These are phyloP conservation scores for Globisporangium acanthophoron DNA, from an alignment of 352 stramenopile genomes.

Conservation along the genomic window DNA sequence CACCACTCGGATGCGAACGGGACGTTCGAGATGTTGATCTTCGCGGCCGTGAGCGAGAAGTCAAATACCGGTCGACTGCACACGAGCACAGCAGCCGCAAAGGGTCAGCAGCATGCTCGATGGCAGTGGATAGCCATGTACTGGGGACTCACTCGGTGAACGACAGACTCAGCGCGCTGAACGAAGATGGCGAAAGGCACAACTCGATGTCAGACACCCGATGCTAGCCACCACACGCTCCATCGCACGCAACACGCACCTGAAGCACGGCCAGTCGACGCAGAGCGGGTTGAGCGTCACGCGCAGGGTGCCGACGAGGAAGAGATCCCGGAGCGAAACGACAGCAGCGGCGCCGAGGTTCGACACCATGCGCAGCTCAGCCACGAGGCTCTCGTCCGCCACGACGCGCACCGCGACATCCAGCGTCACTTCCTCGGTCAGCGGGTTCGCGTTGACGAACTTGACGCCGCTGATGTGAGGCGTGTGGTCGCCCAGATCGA, in stretches of 20 bases:
- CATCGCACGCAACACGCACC: conserved; percentile 9
- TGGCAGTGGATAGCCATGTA: not conserved
- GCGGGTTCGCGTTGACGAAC: conserved; percentile 47
- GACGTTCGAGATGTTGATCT: conserved; percentile 82
- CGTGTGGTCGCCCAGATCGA: conserved; percentile 51
- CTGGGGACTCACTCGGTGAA: conserved; percentile 51
- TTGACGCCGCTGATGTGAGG: conserved; percentile 71
- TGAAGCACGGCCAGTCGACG: conserved; percentile 69
- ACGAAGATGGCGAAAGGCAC: not conserved
- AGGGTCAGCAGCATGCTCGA: not conserved
- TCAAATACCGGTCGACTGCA: conserved; percentile 61
- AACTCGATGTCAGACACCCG: not conserved
- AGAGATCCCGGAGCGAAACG: conserved; percentile 56
- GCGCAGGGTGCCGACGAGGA: conserved; percentile 63
- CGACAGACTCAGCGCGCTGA: conserved; percentile 48
- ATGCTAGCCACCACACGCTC: not conserved
- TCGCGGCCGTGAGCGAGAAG: conserved; percentile 73
- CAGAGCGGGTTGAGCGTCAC: conserved; percentile 67
- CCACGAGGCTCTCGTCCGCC: conserved; percentile 51
- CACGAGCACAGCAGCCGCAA: not conserved
- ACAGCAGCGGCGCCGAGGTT: conserved; percentile 49
- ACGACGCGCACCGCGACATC: conserved; percentile 64
- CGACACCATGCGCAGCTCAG: conserved; percentile 64
- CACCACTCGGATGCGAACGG: conserved; percentile 79
- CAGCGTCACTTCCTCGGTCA: conserved; percentile 61